phyloP scores from a whole-genome alignment of 1,284 basidiomycete genomes.

The Cutaneotrichosporon sp. region DNA sequence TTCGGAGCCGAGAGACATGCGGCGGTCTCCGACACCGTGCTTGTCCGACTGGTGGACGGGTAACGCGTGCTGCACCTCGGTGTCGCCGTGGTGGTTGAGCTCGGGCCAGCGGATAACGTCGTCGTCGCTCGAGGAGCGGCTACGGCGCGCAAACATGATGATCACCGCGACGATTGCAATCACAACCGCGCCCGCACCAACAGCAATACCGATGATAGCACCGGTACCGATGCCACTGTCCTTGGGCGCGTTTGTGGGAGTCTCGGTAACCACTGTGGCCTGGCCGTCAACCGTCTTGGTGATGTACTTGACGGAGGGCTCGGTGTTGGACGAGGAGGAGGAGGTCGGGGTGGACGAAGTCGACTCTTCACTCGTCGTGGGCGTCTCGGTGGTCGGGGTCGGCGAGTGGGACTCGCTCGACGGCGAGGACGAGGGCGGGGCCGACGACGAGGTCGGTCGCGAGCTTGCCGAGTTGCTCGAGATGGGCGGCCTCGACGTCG shows the following conservation, averaged over 20 bases:
- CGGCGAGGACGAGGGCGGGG: conserved; percentile 1
- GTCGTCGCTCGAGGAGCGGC: conserved; percentile 43
- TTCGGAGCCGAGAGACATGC: conserved; percentile 34
- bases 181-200: conserved; percentile 45
- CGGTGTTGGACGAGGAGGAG: neutral
- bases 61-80: conserved; percentile 48
- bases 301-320: conserved; percentile 21
- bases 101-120: conserved; percentile 55
- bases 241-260: conserved; percentile 6
- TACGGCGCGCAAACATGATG: conserved; percentile 43
- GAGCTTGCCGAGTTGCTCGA: conserved; percentile 3
- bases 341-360: neutral
- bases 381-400: neutral
- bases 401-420: neutral
- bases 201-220: conserved; percentile 51
- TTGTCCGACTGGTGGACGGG: conserved; percentile 46
- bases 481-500: neutral
- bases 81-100: conserved; percentile 53
- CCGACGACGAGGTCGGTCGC: neutral
- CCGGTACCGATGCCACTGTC: conserved; percentile 35
- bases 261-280: conserved; percentile 12
- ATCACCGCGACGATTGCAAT: conserved; percentile 39
- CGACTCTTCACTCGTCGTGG: conserved; percentile 4
- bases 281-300: conserved; percentile 16
- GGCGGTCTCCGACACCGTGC: conserved; percentile 24